Evolutionary conservation across 1,139 yeast genomes (phyloP), one percentile per base, ranked within the genome.

Genomic region (Blastobotrys persicus): DNA sequence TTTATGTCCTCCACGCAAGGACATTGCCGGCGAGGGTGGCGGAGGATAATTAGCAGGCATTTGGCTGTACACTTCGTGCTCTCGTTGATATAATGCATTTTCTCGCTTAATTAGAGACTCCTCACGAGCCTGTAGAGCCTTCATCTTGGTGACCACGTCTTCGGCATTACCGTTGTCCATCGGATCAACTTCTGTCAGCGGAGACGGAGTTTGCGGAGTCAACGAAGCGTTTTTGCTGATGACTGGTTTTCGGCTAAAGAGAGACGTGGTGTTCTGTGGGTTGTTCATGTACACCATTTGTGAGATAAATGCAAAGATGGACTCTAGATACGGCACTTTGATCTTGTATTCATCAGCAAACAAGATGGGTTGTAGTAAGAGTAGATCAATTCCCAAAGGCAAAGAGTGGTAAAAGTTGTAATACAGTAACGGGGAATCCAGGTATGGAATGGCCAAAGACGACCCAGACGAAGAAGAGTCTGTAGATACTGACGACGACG

Each of bases 311-410:
- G 96, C 88, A 65, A 88, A 89, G 52, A 88, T 71, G 60, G 88
- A 87, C 68, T 89, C 97, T 66, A 89, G 75, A 64, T 89, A 89
- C 2, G 97, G 96, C 1, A 96, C 87, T 64, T 87, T 83, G 48
- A 88, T 82, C 42, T 86, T 83, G 62, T 79, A 79, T 65, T 88
- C 96, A 68, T 88, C 96, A 14, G 94, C 95, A 52, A 88, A 72
- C 49, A 89, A 72, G 51, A 89, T 89, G 2, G 96, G 96, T 64
- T 88, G 95, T 53, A 89, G 74, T 50, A 89, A 70, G 45, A 88
- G 71, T 62, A 88, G 74, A 67, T 89, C 97, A 44, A 85, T 73
- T 54, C 83, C 81, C 51, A 87, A 65, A 46, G 77, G 78, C 47
- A 72, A 66, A 49, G 73, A 77, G 56, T 81, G 76, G 65, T 67